phyloP scores from a whole-genome alignment of 1,284 basidiomycete genomes.

The Cryptococcus wingfieldii region DNA sequence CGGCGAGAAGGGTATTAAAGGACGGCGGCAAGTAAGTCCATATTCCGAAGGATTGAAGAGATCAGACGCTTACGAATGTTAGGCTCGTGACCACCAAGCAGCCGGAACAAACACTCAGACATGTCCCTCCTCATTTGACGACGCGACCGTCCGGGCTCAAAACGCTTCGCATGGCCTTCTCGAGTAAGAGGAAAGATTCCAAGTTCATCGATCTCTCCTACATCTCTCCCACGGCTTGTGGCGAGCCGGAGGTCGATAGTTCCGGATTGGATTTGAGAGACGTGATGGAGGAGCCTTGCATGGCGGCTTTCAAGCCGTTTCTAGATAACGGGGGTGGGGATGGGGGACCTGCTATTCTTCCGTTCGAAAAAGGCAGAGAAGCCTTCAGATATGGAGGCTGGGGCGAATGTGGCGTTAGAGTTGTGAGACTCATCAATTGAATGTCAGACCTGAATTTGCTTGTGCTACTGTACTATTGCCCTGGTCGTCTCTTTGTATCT shows the following conservation, averaged over 20 bases:
- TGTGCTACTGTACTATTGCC: too few relatives aligned
- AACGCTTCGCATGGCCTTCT: constrained; percentile 28
- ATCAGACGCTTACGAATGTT: constrained; percentile 2
- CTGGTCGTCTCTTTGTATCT: too few relatives aligned
- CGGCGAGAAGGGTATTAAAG: constrained; percentile 60
- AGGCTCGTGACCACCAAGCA: constrained; percentile 10
- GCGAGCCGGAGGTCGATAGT: constrained; percentile 44
- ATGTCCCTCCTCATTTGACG: constrained; percentile 3
- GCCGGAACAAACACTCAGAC: constrained; percentile 5
- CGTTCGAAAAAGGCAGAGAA: constrained; percentile 40
- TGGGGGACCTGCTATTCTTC: constrained; percentile 14
- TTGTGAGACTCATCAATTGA: constrained; percentile 23
- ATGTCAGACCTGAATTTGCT: background rate
- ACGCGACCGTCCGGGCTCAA: constrained; percentile 27
- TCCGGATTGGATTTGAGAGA: constrained; percentile 43
- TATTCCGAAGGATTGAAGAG: background rate
- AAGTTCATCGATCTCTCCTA: constrained; percentile 36
- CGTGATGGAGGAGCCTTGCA: constrained; percentile 40
- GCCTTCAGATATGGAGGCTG: constrained; percentile 25
- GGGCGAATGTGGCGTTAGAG: constrained; percentile 5
- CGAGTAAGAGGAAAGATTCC: constrained; percentile 26
- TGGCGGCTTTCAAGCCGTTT: constrained; percentile 31
- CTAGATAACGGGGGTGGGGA: background rate
- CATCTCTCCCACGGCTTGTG: constrained; percentile 33
- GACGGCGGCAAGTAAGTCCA: constrained; percentile 43